phyloP scores from a whole-genome alignment of 331 rosid genomes.

The Dryas integrifolia region DNA sequence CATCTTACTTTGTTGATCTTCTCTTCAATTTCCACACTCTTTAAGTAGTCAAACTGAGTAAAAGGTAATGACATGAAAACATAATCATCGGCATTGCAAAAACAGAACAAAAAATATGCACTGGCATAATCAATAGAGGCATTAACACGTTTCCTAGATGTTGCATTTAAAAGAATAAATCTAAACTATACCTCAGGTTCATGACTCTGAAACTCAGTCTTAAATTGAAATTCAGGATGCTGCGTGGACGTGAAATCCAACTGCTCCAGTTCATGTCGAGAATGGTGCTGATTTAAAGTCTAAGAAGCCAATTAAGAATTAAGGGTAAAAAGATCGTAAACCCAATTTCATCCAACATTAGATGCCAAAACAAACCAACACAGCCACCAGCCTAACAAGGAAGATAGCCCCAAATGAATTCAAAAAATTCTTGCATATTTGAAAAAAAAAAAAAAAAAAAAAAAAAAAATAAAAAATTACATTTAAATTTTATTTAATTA shows the following conservation, averaged over 20 bases:
- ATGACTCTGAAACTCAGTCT: slow-evolving; percentile 68
- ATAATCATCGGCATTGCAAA: neutral
- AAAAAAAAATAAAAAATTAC: too few species aligned
- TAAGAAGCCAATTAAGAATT: slow-evolving; percentile 34
- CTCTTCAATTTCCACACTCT: slow-evolving; percentile 59
- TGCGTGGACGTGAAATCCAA: slow-evolving; percentile 33
- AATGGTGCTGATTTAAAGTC: slow-evolving; percentile 26
- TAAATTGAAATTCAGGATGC: slow-evolving; percentile 49
- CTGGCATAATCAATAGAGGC: neutral
- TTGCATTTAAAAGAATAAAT: neutral
- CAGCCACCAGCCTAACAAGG: slow-evolving; percentile 31
- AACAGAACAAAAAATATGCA: slow-evolving; percentile 5
- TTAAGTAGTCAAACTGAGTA: slow-evolving; percentile 60
- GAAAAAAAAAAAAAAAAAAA: neutral
- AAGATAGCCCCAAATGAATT: slow-evolving; percentile 24
- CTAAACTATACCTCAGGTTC: slow-evolving; percentile 55
- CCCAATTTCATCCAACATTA: slow-evolving; percentile 31
- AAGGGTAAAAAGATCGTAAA: slow-evolving; percentile 22
- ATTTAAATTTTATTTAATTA: too few species aligned
- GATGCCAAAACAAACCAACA: slow-evolving; percentile 32
- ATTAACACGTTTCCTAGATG: neutral
- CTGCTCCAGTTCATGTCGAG: slow-evolving; percentile 50
- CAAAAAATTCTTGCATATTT: slow-evolving; percentile 6
- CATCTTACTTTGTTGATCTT: slow-evolving; percentile 55
- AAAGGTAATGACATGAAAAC: neutral